These are phyloP conservation scores for Hydnomerulius pinastri DNA, from an alignment of 768 basidiomycete species.

Conservation along the genomic window DNA sequence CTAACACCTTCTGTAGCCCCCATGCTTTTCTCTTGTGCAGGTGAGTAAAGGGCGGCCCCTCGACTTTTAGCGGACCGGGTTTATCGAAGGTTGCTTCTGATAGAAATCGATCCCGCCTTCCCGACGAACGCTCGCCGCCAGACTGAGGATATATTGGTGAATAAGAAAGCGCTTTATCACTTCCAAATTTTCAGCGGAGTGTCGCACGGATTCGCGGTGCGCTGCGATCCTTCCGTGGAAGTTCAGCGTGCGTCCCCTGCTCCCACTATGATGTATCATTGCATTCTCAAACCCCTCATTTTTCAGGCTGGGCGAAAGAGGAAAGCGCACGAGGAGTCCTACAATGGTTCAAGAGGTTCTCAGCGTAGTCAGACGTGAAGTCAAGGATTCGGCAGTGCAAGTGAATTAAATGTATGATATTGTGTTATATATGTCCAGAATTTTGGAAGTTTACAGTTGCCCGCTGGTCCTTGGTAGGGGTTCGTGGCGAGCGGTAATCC, in stretches of 20 bases:
- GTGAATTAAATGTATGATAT: constrained; percentile 13
- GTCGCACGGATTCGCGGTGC: constrained; percentile 38
- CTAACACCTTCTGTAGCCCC: constrained; percentile 41
- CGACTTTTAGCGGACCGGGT: not conserved
- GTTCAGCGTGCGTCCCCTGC: constrained; percentile 17
- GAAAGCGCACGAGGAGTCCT: constrained; percentile 53
- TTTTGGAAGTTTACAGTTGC: too few relatives aligned
- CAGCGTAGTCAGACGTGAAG: constrained; percentile 15
- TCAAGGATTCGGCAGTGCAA: not conserved
- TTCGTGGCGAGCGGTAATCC: not conserved
- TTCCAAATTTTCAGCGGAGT: constrained; percentile 57
- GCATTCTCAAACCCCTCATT: not conserved
- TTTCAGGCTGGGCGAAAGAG: constrained; percentile 60
- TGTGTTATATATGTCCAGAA: too few relatives aligned
- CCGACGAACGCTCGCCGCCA: constrained; percentile 50
- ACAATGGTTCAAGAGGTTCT: constrained; percentile 54
- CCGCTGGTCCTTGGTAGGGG: too few relatives aligned
- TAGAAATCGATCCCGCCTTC: constrained; percentile 60
- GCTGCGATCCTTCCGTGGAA: constrained; percentile 30
- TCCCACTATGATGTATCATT: not conserved
- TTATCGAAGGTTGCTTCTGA: not conserved
- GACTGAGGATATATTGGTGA: constrained; percentile 57
- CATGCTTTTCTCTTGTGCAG: constrained; percentile 56
- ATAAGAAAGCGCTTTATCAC: constrained; percentile 52
- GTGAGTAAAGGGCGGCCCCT: constrained; percentile 28